These are phyloP conservation scores for Claviceps sp. DNA, from an alignment of 2,329 filamentous ascomycete species.

Conservation along the genomic window DNA sequence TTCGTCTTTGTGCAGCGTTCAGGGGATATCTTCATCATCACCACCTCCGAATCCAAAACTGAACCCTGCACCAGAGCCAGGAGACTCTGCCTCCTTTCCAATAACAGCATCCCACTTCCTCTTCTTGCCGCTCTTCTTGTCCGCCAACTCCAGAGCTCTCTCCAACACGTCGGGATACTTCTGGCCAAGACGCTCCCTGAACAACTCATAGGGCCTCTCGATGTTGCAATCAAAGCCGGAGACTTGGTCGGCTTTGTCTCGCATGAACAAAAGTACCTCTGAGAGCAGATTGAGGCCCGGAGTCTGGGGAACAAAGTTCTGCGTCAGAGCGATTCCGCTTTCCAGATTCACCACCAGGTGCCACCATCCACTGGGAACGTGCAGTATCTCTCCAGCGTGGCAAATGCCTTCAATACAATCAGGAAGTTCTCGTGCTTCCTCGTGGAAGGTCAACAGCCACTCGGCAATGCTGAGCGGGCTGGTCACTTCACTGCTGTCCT, in stretches of 20 bases:
- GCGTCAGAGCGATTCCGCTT: constrained; percentile 74
- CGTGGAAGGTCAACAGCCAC: constrained; percentile 84
- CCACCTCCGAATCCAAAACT: constrained; percentile 40
- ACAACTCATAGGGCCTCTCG: constrained; percentile 59
- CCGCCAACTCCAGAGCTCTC: constrained; percentile 50
- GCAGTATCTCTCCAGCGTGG: constrained; percentile 68
- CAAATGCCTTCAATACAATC: constrained; percentile 83
- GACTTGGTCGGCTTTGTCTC: constrained; percentile 71
- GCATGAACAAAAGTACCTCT: constrained; percentile 67
- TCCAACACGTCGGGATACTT: constrained; percentile 54
- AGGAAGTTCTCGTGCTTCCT: constrained; percentile 59
- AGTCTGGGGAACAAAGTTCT: constrained; percentile 79
- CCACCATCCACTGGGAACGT: constrained; percentile 94
- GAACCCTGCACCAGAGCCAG: constrained; percentile 25
- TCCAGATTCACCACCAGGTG: constrained; percentile 88
- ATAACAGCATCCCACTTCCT: constrained; percentile 79
- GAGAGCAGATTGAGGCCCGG: constrained; percentile 42
- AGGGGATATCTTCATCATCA: constrained; percentile 33
- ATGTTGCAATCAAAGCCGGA: constrained; percentile 70
- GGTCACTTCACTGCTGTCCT: constrained; percentile 85
- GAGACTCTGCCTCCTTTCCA: constrained; percentile 20
- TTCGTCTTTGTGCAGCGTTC: neutral
- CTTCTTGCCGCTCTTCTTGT: constrained; percentile 54
- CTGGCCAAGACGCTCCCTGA: constrained; percentile 53
- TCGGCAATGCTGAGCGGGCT: constrained; percentile 92